Evolutionary conservation across 2,329 filamentous ascomycete species (phyloP).

Genomic region (Amylocarpus encephaloides): DNA sequence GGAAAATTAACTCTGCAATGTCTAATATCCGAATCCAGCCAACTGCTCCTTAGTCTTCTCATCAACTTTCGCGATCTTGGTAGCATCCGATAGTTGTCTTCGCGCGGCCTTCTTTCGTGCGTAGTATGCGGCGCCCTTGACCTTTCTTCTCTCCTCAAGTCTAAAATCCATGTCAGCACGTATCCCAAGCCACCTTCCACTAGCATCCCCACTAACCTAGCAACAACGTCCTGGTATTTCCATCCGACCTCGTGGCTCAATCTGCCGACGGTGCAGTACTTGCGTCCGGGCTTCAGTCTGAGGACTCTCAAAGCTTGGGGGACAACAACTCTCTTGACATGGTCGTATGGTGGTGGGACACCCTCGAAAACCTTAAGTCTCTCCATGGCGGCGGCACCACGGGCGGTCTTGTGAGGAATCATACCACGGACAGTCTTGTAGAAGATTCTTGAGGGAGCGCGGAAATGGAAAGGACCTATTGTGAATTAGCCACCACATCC

Average conservation of each 20-base stretch:
- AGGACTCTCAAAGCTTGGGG: constrained; percentile 96
- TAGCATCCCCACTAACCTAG: constrained; percentile 61
- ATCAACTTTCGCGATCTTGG: constrained; percentile 86
- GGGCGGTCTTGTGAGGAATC: constrained; percentile 99
- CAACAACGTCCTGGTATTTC: constrained; percentile 99
- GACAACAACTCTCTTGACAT: constrained; percentile 99
- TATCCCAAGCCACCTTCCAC: constrained; percentile 5
- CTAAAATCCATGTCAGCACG: constrained; percentile 42
- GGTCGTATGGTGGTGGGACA: constrained; percentile 97
- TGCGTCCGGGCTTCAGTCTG: constrained; percentile 95
- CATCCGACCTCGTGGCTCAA: constrained; percentile 98
- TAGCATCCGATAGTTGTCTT: constrained; percentile 84
- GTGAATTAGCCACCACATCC: constrained; percentile 31
- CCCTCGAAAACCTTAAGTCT: constrained; percentile 99
- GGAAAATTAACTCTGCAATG: constrained; percentile 24
- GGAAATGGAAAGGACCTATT: constrained; percentile 98
- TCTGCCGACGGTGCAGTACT: constrained; percentile 99
- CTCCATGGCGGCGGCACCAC: constrained; percentile 92
- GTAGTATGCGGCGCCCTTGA: constrained; percentile 99
- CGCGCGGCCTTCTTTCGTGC: constrained; percentile 98
- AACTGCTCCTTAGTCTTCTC: constrained; percentile 83
- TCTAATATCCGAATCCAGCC: constrained; percentile 86
- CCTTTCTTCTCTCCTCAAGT: constrained; percentile 99
- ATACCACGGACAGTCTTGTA: constrained; percentile 99
- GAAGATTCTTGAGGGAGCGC: constrained; percentile 97